A percentile compares a stretch with the other conserved stretches of the same genome.
Conservation (phyloP, 2,329 filamentous ascomycete species). For the Fusarium piperis region DNA sequence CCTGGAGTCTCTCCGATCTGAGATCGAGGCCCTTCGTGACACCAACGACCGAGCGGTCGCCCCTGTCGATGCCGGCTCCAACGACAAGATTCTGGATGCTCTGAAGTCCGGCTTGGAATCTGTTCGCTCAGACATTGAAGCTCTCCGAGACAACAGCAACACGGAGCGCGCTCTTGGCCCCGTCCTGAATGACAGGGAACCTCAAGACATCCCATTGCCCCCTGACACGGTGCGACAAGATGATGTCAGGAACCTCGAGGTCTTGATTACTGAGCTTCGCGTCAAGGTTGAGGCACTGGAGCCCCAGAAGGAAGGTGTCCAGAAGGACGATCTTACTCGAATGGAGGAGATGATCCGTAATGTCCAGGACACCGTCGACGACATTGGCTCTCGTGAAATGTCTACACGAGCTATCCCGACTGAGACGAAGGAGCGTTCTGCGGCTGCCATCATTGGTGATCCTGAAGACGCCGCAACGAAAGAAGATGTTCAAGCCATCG, state of each 20-base stretch:
- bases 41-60: constrained; percentile 69
- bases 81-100: constrained; percentile 84
- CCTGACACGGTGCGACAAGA: constrained; percentile 69
- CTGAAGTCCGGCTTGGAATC: constrained; percentile 80
- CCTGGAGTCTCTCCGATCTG: constrained; percentile 74
- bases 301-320: constrained; percentile 48
- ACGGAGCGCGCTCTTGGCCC: constrained; percentile 59
- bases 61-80: constrained; percentile 49
- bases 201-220: constrained; percentile 46
- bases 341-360: constrained; percentile 62
- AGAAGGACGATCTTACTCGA: constrained; percentile 64
- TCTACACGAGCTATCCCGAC: constrained; percentile 28
- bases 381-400: constrained; percentile 50
- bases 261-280: constrained; percentile 82
- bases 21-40: constrained; percentile 73
- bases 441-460: constrained; percentile 7
- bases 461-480: constrained; percentile 57
- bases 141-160: constrained; percentile 67
- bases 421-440: constrained; percentile 31
- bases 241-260: constrained; percentile 87
- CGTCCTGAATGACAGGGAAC: constrained; percentile 31
- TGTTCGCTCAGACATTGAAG: constrained; percentile 79
- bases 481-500: constrained; percentile 90
- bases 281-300: constrained; percentile 77
- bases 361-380: constrained; percentile 60